These are phyloP conservation scores for Hygrophorus russula DNA, from an alignment of 768 basidiomycete genomes.

Conservation along the genomic window DNA sequence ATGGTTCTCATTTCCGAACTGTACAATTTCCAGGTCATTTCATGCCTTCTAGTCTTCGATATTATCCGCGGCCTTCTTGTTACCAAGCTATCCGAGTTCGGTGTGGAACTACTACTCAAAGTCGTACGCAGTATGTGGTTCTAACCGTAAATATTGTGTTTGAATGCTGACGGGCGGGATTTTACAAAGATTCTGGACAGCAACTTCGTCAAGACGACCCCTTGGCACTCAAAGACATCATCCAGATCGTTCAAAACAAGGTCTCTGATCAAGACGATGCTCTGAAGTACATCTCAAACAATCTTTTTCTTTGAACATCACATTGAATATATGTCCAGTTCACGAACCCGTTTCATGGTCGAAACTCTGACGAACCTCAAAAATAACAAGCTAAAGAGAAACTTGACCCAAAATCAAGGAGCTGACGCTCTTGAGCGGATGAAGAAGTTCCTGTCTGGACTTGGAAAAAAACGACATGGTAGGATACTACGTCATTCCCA, in stretches of 20 bases:
- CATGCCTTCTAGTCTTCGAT: slow-evolving; percentile 83
- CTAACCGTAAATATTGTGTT: not conserved
- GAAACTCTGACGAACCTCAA: slow-evolving; percentile 89
- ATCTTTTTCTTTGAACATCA: not conserved
- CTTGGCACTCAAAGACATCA: slow-evolving; percentile 82
- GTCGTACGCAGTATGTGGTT: slow-evolving; percentile 59
- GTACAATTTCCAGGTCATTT: slow-evolving; percentile 94
- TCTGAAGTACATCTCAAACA: slow-evolving; percentile 33
- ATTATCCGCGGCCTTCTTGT: slow-evolving; percentile 68
- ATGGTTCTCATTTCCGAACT: slow-evolving; percentile 82
- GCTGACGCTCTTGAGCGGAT: slow-evolving; percentile 71
- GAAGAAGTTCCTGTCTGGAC: slow-evolving; percentile 74
- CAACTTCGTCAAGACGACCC: slow-evolving; percentile 92
- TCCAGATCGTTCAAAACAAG: slow-evolving; percentile 69
- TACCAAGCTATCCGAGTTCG: slow-evolving; percentile 57
- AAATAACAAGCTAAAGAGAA: slow-evolving; percentile 74
- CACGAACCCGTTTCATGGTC: slow-evolving; percentile 90
- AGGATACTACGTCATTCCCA: slow-evolving; percentile 9
- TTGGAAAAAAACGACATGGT: slow-evolving; percentile 75
- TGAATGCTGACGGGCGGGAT: slow-evolving; percentile 5
- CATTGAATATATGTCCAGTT: slow-evolving; percentile 32
- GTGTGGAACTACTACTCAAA: slow-evolving; percentile 81
- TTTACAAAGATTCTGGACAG: slow-evolving; percentile 67
- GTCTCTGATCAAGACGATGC: slow-evolving; percentile 37
- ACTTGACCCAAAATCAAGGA: slow-evolving; percentile 53